Evolutionary conservation across 1,284 basidiomycete genomes (phyloP), one percentile per base, ranked within the genome.

Genomic region (Lentinula novae-zelandiae): DNA sequence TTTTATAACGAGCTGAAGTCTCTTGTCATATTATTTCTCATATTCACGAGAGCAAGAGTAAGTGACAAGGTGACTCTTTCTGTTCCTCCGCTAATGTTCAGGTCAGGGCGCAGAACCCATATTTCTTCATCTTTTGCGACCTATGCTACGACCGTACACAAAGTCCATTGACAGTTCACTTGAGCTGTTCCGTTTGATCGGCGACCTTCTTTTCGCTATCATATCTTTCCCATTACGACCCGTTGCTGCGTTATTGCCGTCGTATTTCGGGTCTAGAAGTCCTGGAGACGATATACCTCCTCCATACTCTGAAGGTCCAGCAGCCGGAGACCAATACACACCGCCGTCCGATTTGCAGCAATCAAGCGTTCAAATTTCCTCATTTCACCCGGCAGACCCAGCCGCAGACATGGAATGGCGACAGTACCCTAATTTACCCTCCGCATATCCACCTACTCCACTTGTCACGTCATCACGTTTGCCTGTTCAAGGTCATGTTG

Each of bases 1-100:
- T 92, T 92, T 68, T 91, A 92, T 70, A 82, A 84, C 67, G 89
- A 92, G 73, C 75, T 90, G 73, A 92, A 92, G 72, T 83, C 85
- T 1, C 67, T 90, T 53, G 75, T 81, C 17, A 76, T 91, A 9
- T 68, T 92, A 13, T 92, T 92, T 71, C 80, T 92, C 57, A 77
- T 92, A 31, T 64, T 91, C 42, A 89, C 89, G 59, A 84, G 90
- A 61, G 85, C 90, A 58, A 78, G 85, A 71, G 90, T 91, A 70
- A 61, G 42, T 44, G 8, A 65, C 40, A 51, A 31, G 27, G 6
- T 22, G 3, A 54, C 2, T 52, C 53, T 38, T 52, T 36, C 10
- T 12, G 44, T 7, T 33, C 44, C 38, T 12, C n/a, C 12, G 7
- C 49, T 58, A 5, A 58, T 53, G 17, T 40, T 42, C 13, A 50